Evolutionary conservation across 805 yeast genomes (phyloP).

Genomic region (Blastobotrys parvus): DNA sequence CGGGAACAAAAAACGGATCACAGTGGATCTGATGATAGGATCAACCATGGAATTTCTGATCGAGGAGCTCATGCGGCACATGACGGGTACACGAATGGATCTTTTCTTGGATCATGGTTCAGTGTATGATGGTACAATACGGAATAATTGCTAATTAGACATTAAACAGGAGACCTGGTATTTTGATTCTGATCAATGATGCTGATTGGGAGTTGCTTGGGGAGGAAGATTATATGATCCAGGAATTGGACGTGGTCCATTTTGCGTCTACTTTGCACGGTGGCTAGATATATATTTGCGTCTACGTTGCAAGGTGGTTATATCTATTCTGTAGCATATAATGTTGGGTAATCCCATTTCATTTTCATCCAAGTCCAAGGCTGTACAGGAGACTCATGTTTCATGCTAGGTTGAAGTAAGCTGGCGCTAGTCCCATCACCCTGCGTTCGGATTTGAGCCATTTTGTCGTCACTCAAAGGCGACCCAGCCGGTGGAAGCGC

Average conservation of each 20-base stretch:
- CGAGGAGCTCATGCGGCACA: slow-evolving; percentile 41
- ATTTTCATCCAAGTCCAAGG: no score
- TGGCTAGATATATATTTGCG: slow-evolving; percentile 42
- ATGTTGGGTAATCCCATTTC: no score
- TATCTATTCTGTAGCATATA: no score
- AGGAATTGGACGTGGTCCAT: slow-evolving; percentile 67
- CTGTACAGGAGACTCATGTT: no score
- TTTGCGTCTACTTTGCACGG: slow-evolving; percentile 95
- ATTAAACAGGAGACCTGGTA: slow-evolving; percentile 64
- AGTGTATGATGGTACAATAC: slow-evolving; percentile 29
- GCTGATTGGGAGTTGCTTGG: slow-evolving; percentile 97
- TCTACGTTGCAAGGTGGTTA: no score
- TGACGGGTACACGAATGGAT: slow-evolving; percentile 52
- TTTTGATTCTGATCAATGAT: slow-evolving; percentile 82
- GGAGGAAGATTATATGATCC: slow-evolving; percentile 70
- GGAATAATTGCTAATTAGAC: neutral
- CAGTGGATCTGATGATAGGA: slow-evolving; percentile 37
- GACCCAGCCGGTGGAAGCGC: no score
- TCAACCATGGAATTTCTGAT: slow-evolving; percentile 45
- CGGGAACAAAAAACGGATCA: slow-evolving; percentile 45
- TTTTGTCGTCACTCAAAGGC: no score
- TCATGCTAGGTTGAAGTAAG: no score
- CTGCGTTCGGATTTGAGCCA: no score
- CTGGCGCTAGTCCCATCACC: no score
- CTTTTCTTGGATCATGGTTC: slow-evolving; percentile 77